These are phyloP conservation scores for Rhizoclosmatium sp. DNA, from an alignment of 192 early-diverging fungal genomes.

Conservation along the genomic window DNA sequence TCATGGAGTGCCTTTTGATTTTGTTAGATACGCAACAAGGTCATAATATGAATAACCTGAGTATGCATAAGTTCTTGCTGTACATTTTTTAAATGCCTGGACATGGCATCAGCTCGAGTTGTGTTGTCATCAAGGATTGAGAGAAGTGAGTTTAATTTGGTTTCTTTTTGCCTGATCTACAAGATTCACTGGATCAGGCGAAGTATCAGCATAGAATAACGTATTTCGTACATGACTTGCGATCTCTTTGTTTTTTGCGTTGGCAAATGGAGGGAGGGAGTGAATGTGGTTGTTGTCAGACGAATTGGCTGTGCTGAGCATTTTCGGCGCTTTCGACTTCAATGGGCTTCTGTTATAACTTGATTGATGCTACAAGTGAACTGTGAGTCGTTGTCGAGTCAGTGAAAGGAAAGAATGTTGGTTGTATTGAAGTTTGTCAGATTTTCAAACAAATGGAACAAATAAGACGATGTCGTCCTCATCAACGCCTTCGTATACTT, in stretches of 20 bases:
- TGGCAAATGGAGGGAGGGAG: conserved; percentile 66
- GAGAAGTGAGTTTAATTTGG: conserved; percentile 44
- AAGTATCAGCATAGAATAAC: not conserved
- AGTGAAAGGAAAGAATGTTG: not conserved
- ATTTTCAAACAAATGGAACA: too few relatives aligned
- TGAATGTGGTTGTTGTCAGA: conserved; percentile 55
- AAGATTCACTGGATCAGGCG: not conserved
- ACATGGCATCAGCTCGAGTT: conserved; percentile 55
- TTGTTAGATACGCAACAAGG: not conserved
- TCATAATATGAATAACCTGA: conserved; percentile 43
- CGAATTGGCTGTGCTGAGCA: conserved; percentile 22
- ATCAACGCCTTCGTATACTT: too few relatives aligned
- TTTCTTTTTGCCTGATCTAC: conserved; percentile 55
- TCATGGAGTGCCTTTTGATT: conserved; percentile 55
- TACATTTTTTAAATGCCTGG: conserved; percentile 64
- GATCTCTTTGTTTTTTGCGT: conserved; percentile 60
- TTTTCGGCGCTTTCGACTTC: not conserved
- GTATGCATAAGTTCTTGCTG: conserved; percentile 62
- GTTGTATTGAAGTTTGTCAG: not conserved
- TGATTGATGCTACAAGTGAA: not conserved
- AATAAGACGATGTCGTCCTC: too few relatives aligned
- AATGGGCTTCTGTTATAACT: not conserved
- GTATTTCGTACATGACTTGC: conserved; percentile 41
- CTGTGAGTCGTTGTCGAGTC: not conserved
- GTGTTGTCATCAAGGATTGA: conserved; percentile 60